Conservation (phyloP, 129 eudicot species). For the Flaveria sonorensis region DNA sequence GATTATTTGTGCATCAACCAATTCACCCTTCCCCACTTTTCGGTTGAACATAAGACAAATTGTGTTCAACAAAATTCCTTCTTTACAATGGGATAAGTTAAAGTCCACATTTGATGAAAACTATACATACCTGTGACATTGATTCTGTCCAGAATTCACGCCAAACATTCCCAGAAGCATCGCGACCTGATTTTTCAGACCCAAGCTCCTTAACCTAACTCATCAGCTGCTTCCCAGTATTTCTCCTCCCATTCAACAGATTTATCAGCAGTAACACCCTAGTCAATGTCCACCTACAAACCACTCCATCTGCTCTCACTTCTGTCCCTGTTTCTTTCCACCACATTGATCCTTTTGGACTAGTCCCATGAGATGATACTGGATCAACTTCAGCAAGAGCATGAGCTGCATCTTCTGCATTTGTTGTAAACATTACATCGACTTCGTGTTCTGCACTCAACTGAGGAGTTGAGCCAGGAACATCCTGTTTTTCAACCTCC, state of each 20-base stretch:
- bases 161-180: slow-evolving; percentile 90
- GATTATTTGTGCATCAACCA: not conserved
- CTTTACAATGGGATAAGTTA: not conserved
- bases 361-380: slow-evolving; percentile 41
- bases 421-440: slow-evolving; percentile 52
- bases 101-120: not conserved
- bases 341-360: slow-evolving; percentile 78
- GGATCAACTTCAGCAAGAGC: slow-evolving; percentile 59
- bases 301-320: slow-evolving; percentile 74
- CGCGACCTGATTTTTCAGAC: slow-evolving; percentile 97
- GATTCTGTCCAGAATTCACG: slow-evolving; percentile 92
- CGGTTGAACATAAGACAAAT: not conserved
- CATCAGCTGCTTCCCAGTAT: slow-evolving; percentile 97
- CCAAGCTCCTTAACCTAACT: slow-evolving; percentile 87
- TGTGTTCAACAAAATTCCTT: not conserved
- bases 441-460: slow-evolving; percentile 46
- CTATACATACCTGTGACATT: slow-evolving; percentile 62
- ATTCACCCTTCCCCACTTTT: not conserved
- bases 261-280: slow-evolving; percentile 81
- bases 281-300: slow-evolving; percentile 82
- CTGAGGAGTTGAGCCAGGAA: slow-evolving; percentile 38
- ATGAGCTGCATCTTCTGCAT: slow-evolving; percentile 75
- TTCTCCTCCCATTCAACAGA: slow-evolving; percentile 88
- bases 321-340: slow-evolving; percentile 91
- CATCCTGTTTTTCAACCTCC: slow-evolving; percentile 55